Percentiles rank a stretch among this genome's conserved stretches.
These are phyloP conservation scores for Paxillus involutus DNA, from an alignment of 768 basidiomycete genomes.

Conservation along the genomic window DNA sequence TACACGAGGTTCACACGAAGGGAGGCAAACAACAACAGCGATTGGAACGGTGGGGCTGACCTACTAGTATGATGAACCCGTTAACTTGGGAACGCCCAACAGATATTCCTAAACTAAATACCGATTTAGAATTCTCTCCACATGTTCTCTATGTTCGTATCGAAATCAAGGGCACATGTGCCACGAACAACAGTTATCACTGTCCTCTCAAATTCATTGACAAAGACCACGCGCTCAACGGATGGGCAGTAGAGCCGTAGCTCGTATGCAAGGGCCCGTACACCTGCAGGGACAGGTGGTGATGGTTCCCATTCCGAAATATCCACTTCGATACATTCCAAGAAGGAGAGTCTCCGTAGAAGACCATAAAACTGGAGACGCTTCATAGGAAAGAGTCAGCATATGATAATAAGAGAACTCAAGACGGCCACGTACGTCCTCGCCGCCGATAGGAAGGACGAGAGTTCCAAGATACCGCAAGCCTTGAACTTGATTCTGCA, in stretches of 20 bases:
- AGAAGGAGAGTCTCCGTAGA: constrained; percentile 49
- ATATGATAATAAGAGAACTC: background rate
- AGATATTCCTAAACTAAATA: constrained; percentile 11
- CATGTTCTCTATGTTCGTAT: constrained; percentile 19
- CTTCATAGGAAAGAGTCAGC: constrained; percentile 32
- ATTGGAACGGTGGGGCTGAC: constrained; percentile 2
- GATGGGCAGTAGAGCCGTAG: constrained; percentile 59
- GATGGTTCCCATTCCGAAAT: constrained; percentile 65
- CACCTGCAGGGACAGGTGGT: constrained; percentile 49
- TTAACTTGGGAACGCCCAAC: background rate
- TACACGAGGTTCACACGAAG: constrained; percentile 20
- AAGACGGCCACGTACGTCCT: constrained; percentile 23
- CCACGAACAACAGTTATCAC: constrained; percentile 39
- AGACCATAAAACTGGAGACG: constrained; percentile 62
- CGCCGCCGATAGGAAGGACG: constrained; percentile 55
- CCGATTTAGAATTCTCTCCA: constrained; percentile 34
- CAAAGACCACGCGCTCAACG: constrained; percentile 55
- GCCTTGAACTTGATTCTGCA: constrained; percentile 33
- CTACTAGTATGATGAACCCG: background rate
- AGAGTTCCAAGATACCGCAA: constrained; percentile 65
- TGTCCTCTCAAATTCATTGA: constrained; percentile 60
- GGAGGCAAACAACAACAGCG: constrained; percentile 6
- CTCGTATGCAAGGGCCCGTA: constrained; percentile 60
- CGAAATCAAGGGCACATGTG: constrained; percentile 26
- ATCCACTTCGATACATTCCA: constrained; percentile 62